Evolutionary conservation across 1,139 yeast species (phyloP), one percentile per base, ranked within the genome.

Genomic region (Yamadazyma mexicana): DNA sequence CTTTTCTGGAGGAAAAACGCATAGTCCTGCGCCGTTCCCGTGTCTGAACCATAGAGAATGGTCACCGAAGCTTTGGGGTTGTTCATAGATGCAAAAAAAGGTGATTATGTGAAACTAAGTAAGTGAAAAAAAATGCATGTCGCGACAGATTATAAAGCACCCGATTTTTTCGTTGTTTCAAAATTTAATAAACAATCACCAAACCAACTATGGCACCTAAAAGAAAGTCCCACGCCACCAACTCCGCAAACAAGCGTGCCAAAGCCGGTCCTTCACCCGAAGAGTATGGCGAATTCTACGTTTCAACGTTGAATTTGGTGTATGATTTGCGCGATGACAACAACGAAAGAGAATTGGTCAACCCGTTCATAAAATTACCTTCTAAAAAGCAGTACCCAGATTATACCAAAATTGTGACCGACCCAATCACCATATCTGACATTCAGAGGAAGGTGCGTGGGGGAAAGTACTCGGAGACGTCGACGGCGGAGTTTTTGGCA

Each of bases 21-120:
- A 53, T 79, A 83, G 52, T 92, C 98, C 52, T 86, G 88, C 1
- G 96, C 78, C 51, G 87, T 89, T 1, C 98, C 98, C 0, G 97
- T 87, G 56, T 91, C 98, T 1, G 96, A 84, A 0, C 97, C 98
- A 58, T 86, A 91, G 1, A 92, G 66, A 12, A 92, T 76, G 22
- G 82, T 79, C 11, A 86, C 48, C 8, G 46, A 32, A 5, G 35
- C 23, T 17, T 40, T 44, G 23, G 39, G 29, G 27, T 22, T 16
- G 9, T 12, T 11, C 29, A 26, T 26, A 11, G 5, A 26, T 10
- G 15, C 7, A 5, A n/a, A n/a, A 5, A 11, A 12, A 4, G 12
- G 26, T 12, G 27, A 15, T 16, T n/a, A 12, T 25, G 23, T 12
- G 29, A 12, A 11, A 5, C 4, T 4, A 12, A 12, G 16, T 12